Percentiles rank a stretch among this genome's conserved stretches.
Evolutionary conservation across 2,329 filamentous ascomycete genomes (phyloP).

Genomic region (Whalleya microplaca): DNA sequence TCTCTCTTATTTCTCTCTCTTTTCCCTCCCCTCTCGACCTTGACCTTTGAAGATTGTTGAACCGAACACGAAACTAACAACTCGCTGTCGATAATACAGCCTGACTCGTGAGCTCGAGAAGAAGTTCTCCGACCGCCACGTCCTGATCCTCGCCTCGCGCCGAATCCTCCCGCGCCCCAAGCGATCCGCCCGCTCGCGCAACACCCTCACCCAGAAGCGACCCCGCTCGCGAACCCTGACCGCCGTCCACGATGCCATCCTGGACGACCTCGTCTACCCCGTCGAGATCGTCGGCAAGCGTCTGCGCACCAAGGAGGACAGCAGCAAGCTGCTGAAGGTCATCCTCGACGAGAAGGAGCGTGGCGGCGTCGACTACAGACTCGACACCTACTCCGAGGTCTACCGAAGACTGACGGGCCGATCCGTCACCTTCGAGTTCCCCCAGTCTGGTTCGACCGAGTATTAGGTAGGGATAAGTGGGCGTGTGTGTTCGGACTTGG

Average conservation of each 20-base stretch:
- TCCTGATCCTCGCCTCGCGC: conserved; percentile 97
- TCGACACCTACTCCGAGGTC: conserved; percentile 99
- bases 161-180: conserved; percentile 98
- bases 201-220: conserved; percentile 97
- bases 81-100: conserved; percentile 52
- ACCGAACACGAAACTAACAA: too few species aligned
- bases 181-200: conserved; percentile 95
- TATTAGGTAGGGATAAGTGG: conserved; percentile 65
- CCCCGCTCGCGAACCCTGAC: conserved; percentile 97
- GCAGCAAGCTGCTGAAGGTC: conserved; percentile 98
- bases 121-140: conserved; percentile 99
- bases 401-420: conserved; percentile 98
- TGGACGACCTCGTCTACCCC: conserved; percentile 97
- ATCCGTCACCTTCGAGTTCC: conserved; percentile 98
- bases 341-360: conserved; percentile 99
- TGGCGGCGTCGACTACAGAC: conserved; percentile 97
- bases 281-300: conserved; percentile 99
- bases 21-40: too few species aligned
- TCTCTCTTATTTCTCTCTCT: background rate
- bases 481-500: conserved; percentile 23
- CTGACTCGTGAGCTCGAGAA: conserved; percentile 99
- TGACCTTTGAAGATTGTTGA: conserved; percentile 22
- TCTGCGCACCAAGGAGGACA: conserved; percentile 97
- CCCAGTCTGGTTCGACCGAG: conserved; percentile 76
- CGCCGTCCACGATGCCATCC: conserved; percentile 98